Base-by-base conservation (phyloP, 805 yeast genomes). In the Lipomyces lipofer region DNA sequence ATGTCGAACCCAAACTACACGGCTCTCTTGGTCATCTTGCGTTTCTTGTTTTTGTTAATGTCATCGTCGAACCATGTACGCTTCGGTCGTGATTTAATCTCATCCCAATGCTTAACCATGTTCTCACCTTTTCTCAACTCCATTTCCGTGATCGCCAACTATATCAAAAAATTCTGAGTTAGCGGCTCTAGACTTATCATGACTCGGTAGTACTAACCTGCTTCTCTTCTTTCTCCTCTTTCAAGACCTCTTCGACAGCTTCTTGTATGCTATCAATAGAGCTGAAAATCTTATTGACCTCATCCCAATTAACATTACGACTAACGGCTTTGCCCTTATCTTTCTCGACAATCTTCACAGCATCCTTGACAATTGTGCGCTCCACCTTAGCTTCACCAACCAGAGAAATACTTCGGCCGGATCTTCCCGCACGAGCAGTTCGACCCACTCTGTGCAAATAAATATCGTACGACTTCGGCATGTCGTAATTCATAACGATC, bases 401-500 rank as follows among this genome's bases (percentile, higher is more conserved):
- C 71, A 94, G 83, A 1, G 97, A 85, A 38, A 94, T 85, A 43
- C 97, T 87, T 52, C 81, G 81, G 79, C 99, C 99, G 50, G 87
- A 88, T 73, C 98, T 82, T 19, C 98, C 98, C 48, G 97, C 99
- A 81, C 99, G 88, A 8, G 99, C 99, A 51, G 98, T 94, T 79
- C 99, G 88, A 73, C 99, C 99, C 56, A 94, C 97, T 77, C 99
- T 86, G 74, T 94, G 99, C 66, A 94, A 76, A 71, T 94, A 94
- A 35, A 92, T 80, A 62, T 94, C 99, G 66, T 87, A 85, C 28
- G 87, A 78, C 70, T 88, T 88, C 47, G 99, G 99, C 95, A 94
- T 88, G 68, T 94, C 99, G 71, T 78, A 94, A 73, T 94, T 94
- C 67, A 94, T 80, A 44, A 94, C 99, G 56, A 86, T 83, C 70